Base-by-base conservation (phyloP, 2,329 filamentous ascomycete species). In the Daldinia eschscholtzii region DNA sequence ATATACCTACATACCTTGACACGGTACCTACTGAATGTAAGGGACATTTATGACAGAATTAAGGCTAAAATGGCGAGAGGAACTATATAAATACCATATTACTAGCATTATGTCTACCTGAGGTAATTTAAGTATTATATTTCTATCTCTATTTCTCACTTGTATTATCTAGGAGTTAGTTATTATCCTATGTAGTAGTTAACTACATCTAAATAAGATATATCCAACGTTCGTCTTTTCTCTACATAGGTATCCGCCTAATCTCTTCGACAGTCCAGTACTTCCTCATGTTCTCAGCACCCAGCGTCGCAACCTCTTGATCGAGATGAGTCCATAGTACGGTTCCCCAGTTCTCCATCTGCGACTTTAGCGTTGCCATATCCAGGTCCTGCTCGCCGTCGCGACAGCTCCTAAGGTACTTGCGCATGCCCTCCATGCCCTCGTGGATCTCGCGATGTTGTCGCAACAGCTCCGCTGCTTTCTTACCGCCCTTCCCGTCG, bases 291-390 rank as follows among this genome's bases (percentile, higher is more conserved):
- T 95, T 97, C 79, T 96, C 92, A 50, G 93, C 93, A 1, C 91
- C 88, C 35, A 97, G 80, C 72, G 92, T 87, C 79, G 85, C 83
- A 6, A 97, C 93, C 84, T 97, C 94, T 74, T 94, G 90, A 75
- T 96, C 92, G 67, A 97, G 81, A 84, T 97, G 94, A 76, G 82
- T 83, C 92, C 93, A 95, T 56, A 97, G 79, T 70, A 97, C 92
- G 9, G 84, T 83, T 10, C 92, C 92, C 88, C 94, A 97, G 4
- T 79, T 80, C 79, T 97, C 92, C 89, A 97, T 90, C 75, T 92
- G 86, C 39, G 79, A 83, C 81, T 89, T 91, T 78, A 97, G 78
- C 75, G 89, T 88, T 15, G 62, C 70, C 76, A 88, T 76, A 67
- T 86, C 83, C 53, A 91, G 80, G 64, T 89, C 87, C 35, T 77